Evolutionary conservation across 179 eudicot genomes (phyloP).

Genomic region (Monotropa hypopitys): DNA sequence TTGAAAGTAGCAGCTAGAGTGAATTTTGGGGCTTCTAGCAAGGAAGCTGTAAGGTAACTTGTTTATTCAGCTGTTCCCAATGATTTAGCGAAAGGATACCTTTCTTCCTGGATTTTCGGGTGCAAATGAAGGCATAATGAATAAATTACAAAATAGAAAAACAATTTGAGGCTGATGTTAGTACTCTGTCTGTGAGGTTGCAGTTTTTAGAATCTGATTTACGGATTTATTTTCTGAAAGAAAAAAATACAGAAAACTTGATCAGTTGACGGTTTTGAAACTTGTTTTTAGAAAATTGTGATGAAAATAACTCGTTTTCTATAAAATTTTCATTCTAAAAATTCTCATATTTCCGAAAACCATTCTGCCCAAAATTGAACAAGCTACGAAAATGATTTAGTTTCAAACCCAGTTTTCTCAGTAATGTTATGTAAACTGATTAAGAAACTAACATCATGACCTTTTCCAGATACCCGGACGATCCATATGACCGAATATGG

Average conservation of each 20-base stretch:
- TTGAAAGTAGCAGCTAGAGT: slow-evolving; percentile 72
- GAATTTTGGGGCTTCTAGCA: slow-evolving; percentile 69
- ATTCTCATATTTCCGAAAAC: not conserved
- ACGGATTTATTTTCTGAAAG: not conserved
- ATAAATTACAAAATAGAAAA: not conserved
- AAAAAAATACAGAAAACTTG: not conserved
- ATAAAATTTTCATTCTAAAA: not conserved
- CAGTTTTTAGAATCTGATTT: not conserved
- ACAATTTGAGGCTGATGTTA: not conserved
- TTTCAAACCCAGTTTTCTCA: not conserved
- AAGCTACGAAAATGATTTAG: not conserved
- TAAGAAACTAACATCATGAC: not conserved
- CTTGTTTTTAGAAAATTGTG: not conserved
- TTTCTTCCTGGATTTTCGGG: not conserved
- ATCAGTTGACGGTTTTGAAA: not conserved
- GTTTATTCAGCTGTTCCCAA: not conserved
- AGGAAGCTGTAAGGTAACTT: slow-evolving; percentile 57
- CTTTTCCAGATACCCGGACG: slow-evolving; percentile 84
- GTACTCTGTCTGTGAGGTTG: not conserved
- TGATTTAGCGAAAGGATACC: not conserved
- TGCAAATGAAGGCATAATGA: not conserved
- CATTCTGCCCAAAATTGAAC: not conserved
- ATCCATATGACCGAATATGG: slow-evolving; percentile 97
- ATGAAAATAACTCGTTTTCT: not conserved
- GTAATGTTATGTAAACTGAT: not conserved